phyloP scores from a whole-genome alignment of 768 basidiomycete genomes.

The Amanita pallidorosea region DNA sequence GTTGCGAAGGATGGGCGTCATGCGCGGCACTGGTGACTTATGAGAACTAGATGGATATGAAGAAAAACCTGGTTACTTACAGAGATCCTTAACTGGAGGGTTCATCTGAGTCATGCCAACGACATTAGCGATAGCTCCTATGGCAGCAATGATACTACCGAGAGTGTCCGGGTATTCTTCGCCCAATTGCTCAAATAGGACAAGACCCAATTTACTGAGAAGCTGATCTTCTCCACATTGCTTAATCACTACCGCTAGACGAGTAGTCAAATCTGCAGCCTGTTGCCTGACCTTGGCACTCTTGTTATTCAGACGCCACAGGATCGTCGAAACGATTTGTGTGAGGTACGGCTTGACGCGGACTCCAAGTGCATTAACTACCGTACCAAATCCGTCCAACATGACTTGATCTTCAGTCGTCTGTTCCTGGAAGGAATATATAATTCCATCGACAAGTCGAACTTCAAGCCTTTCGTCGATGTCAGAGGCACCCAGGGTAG shows the following conservation, averaged over 20 bases:
- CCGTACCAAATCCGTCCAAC: conserved; percentile 96
- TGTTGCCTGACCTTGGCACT: conserved; percentile 98
- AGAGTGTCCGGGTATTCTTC: conserved; percentile 99
- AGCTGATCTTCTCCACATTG: conserved; percentile 96
- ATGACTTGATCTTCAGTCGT: conserved; percentile 99
- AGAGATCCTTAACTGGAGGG: conserved; percentile 95
- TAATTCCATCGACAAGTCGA: conserved; percentile 93
- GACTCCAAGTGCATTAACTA: conserved; percentile 92
- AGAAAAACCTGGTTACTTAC: conserved; percentile 43
- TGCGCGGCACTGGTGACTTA: conserved; percentile 73
- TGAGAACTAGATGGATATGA: background rate
- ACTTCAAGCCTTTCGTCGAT: conserved; percentile 95
- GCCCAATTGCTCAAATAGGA: conserved; percentile 96
- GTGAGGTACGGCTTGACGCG: conserved; percentile 98
- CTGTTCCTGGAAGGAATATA: conserved; percentile 99
- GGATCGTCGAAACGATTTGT: conserved; percentile 96
- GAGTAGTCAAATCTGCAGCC: conserved; percentile 96
- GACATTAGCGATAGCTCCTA: conserved; percentile 97
- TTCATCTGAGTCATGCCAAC: conserved; percentile 99
- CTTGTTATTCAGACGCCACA: conserved; percentile 99
- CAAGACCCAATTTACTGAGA: conserved; percentile 90
- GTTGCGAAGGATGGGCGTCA: conserved; percentile 99
- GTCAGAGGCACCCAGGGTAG: conserved; percentile 91
- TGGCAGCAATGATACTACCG: conserved; percentile 98
- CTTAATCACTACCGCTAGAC: conserved; percentile 95